Evolutionary conservation across 345 rosid genomes (phyloP).

Genomic region (Pistacia integerrima): DNA sequence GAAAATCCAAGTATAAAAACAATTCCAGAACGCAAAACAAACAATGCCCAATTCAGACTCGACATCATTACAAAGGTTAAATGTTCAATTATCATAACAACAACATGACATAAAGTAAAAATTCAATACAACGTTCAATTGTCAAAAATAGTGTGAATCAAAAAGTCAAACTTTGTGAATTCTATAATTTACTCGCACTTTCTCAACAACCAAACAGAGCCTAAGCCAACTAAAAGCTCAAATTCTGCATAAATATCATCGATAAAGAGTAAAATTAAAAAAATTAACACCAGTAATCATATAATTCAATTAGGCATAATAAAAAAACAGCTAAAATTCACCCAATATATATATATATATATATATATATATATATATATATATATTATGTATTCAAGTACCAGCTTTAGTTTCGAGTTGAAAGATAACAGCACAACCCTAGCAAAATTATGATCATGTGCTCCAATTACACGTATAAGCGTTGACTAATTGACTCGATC

Average conservation of each 20-base stretch:
- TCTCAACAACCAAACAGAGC: conserved; percentile 35
- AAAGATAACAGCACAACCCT: conserved; percentile 14
- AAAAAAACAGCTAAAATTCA: background rate
- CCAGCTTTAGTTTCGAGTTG: conserved; percentile 18
- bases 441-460: conserved; percentile 6
- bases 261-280: background rate
- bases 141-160: background rate
- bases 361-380: background rate
- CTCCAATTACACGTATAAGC: conserved; percentile 14
- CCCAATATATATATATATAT: background rate
- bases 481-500: conserved; percentile 27
- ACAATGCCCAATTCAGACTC: no score
- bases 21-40: no score
- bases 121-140: background rate
- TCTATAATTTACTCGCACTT: conserved; percentile 21
- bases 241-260: conserved; percentile 13
- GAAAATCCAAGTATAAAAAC: no score
- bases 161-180: conserved; percentile 2
- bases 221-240: conserved; percentile 16
- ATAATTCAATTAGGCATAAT: background rate
- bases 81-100: background rate
- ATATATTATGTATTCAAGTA: conserved; percentile 22
- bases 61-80: background rate
- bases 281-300: conserved; percentile 2
- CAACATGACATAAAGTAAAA: background rate